These are phyloP conservation scores for Coemansia sp. DNA, from an alignment of 192 early-diverging fungal genomes.

Conservation along the genomic window DNA sequence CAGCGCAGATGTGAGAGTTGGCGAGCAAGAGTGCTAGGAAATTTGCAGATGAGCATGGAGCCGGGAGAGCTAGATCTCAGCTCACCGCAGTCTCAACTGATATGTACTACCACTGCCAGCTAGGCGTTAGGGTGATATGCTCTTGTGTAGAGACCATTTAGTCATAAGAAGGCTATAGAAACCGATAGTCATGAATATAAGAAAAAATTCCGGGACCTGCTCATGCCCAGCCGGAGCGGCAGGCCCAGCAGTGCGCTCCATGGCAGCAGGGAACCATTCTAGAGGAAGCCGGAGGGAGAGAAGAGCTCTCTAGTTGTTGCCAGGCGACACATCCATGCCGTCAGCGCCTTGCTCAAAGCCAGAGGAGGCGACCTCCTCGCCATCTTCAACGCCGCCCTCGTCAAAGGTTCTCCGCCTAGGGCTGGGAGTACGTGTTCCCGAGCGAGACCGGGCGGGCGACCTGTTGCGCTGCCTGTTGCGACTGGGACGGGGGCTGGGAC, in stretches of 20 bases:
- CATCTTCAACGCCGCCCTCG: slow-evolving; percentile 10
- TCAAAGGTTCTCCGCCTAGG: slow-evolving; percentile 17
- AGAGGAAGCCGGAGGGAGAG: not conserved
- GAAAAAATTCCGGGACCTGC: not conserved
- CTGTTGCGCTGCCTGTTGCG: slow-evolving; percentile 15
- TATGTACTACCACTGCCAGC: not conserved
- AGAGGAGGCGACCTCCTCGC: not conserved
- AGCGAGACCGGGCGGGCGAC: slow-evolving; percentile 8
- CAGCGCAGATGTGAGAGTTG: not conserved
- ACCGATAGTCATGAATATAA: not conserved
- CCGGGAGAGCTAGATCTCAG: not conserved
- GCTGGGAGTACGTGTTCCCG: slow-evolving; percentile 37
- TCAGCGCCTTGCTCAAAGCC: slow-evolving; percentile 2
- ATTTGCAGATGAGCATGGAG: not conserved
- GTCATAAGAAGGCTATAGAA: not conserved
- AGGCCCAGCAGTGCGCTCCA: not conserved
- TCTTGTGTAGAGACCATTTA: not conserved
- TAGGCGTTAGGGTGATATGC: not conserved
- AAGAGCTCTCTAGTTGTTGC: not conserved
- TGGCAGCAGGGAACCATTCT: not conserved
- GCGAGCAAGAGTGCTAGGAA: not conserved
- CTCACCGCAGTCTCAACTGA: not conserved
- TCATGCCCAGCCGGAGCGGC: not conserved
- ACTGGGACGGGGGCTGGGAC: slow-evolving; percentile 20
- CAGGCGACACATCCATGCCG: slow-evolving; percentile 15